Base-by-base conservation (phyloP, 768 basidiomycete genomes). In the Crepidotus variabilis region DNA sequence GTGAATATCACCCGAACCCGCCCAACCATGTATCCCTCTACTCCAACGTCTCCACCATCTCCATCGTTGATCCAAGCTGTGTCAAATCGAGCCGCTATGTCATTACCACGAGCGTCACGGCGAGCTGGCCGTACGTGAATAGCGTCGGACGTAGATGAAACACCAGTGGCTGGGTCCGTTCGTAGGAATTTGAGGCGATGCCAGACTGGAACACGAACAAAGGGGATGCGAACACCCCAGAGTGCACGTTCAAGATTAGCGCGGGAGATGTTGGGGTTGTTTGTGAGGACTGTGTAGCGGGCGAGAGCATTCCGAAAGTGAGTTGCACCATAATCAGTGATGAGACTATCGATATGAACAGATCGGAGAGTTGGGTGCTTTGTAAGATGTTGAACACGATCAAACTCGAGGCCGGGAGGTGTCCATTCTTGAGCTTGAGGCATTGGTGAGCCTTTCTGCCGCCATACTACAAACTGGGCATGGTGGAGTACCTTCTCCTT, bases 51-150 rank as follows among this genome's bases (percentile, higher is more conserved):
- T 2, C 35, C 35, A 0, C 49, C 52, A 20, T 24, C 43, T n/a
- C 50, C 56, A 24, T 61, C 61, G 28, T 59, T 61, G 32, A 61
- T 53, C 2, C 54, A 50, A 0, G 55, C 55, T 1, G 61, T 75
- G 56, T 78, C 75, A 61, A 76, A 78, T 6, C 69, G 56, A 1
- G 56, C 68, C 3, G 66, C 64, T 35, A 68, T 54, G 0, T 18
- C 8, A 0, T 53, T 36, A 0, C 61, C 58, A 1, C 54, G 58
- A 3, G 39, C 55, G 47, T 67, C 55, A 16, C 43, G 10, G 2
- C 23, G 11, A 36, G 32, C 33, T 1, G 62, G 61, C 11, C 64
- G 51, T 2, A 56, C 65, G 60, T 77, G 72, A 14, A 73, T 63
- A 13, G 64, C 50, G 57, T 76, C 74, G 18, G 49, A 45, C 4